A percentile compares a stretch with the other conserved stretches of the same genome.
Conservation (phyloP, 805 yeast species). For the Candida silvicultrix region DNA sequence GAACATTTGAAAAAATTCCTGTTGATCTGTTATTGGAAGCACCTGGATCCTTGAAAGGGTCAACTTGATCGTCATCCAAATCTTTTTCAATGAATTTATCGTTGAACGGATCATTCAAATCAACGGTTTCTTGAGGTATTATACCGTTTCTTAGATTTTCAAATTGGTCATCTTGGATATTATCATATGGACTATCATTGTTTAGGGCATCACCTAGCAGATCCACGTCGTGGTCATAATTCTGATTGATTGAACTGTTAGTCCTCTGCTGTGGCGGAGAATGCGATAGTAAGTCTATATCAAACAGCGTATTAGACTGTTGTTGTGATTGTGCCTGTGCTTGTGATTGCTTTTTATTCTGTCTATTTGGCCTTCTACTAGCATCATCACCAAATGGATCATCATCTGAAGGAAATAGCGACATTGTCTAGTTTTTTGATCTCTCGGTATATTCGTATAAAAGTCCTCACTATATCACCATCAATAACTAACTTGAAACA, state of each 20-base stretch:
- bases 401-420: not conserved
- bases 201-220: conserved; percentile 9
- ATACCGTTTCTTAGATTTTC: conserved; percentile 19
- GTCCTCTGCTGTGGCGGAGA: conserved; percentile 5
- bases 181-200: conserved; percentile 10
- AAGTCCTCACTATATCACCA: no score
- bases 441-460: no score
- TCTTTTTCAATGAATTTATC: conserved; percentile 32
- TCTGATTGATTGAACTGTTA: conserved; percentile 6
- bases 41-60: not conserved
- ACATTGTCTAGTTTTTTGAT: not conserved
- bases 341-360: not conserved
- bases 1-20: conserved; percentile 16
- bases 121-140: conserved; percentile 27
- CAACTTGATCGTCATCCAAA: conserved; percentile 23
- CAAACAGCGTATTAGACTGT: conserved; percentile 29
- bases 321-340: conserved; percentile 1
- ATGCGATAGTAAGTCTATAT: conserved; percentile 28
- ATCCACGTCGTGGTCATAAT: not conserved
- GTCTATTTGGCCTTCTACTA: not conserved
- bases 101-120: conserved; percentile 26
- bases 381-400: not conserved
- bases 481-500: no score
- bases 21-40: not conserved
- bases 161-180: conserved; percentile 10